Evolutionary conservation across 139 green algal species (phyloP).

Genomic region (Coelastrella sp.): DNA sequence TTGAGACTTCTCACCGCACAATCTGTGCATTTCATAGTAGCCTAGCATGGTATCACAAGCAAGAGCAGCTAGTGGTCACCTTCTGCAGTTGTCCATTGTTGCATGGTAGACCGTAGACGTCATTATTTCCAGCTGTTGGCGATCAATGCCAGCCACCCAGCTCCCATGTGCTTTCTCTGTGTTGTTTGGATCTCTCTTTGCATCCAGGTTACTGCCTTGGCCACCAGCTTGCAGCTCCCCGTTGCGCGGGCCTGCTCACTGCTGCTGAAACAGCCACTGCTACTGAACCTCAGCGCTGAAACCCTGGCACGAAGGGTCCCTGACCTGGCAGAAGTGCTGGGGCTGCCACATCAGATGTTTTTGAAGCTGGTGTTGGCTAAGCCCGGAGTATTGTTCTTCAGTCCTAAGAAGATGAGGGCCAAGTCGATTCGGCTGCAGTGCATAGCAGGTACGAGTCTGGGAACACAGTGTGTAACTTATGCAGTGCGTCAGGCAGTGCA

Average conservation of each 20-base stretch:
- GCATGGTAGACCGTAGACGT: too few species aligned
- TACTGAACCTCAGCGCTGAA: conserved; percentile 15
- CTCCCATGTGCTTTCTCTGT: too few species aligned
- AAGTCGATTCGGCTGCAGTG: not conserved
- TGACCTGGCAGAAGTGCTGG: not conserved
- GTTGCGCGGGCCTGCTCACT: not conserved
- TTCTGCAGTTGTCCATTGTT: too few species aligned
- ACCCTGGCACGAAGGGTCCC: not conserved
- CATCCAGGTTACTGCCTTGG: not conserved
- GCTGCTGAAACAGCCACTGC: conserved; percentile 11
- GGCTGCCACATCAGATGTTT: not conserved
- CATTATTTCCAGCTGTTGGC: too few species aligned
- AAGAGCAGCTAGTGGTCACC: too few species aligned
- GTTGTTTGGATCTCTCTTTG: not conserved
- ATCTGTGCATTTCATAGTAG: too few species aligned
- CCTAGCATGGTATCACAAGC: too few species aligned
- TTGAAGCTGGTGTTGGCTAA: not conserved
- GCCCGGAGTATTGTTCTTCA: conserved; percentile 30
- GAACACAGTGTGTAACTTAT: too few species aligned
- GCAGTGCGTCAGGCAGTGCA: too few species aligned
- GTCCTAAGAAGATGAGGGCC: not conserved
- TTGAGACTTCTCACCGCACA: too few species aligned
- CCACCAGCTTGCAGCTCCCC: not conserved
- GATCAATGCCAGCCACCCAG: too few species aligned
- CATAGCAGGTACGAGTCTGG: not conserved